phyloP scores from a whole-genome alignment of 2,329 filamentous ascomycete species.

The Fusarium nodosum region DNA sequence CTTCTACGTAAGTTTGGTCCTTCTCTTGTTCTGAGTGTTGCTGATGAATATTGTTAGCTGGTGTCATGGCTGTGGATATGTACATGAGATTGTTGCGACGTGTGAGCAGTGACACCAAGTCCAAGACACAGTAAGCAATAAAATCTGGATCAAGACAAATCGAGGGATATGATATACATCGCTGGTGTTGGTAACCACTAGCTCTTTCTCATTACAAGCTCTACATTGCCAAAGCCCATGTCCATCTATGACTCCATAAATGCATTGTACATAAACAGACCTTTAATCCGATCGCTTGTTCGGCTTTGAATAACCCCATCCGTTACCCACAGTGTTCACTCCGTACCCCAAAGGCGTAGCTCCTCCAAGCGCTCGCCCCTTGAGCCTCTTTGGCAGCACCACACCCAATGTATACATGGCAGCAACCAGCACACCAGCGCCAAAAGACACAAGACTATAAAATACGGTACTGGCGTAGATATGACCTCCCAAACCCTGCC shows the following conservation, averaged over 20 bases:
- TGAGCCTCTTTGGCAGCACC: conserved; percentile 67
- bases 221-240: conserved; percentile 28
- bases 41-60: conserved; percentile 56
- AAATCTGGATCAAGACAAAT: not conserved
- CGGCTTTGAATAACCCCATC: conserved; percentile 64
- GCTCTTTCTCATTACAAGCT: conserved; percentile 35
- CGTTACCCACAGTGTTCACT: conserved; percentile 66
- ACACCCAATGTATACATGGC: conserved; percentile 73
- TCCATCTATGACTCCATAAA: conserved; percentile 44
- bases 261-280: conserved; percentile 26
- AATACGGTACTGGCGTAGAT: conserved; percentile 74
- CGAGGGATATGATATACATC: conserved; percentile 24
- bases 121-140: conserved; percentile 55
- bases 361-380: conserved; percentile 65
- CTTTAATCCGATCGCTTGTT: conserved; percentile 65
- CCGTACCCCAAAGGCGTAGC: conserved; percentile 71
- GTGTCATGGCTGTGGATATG: conserved; percentile 68
- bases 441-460: conserved; percentile 71
- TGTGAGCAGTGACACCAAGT: conserved; percentile 53
- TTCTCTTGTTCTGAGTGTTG: not conserved
- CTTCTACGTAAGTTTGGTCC: conserved; percentile 63
- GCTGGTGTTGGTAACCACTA: conserved; percentile 11
- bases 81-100: conserved; percentile 64
- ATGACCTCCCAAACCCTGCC: conserved; percentile 74
- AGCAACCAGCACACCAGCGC: conserved; percentile 66